Base-by-base conservation (phyloP, 2,329 filamentous ascomycete species). In the Arthrobotrys musiformis region DNA sequence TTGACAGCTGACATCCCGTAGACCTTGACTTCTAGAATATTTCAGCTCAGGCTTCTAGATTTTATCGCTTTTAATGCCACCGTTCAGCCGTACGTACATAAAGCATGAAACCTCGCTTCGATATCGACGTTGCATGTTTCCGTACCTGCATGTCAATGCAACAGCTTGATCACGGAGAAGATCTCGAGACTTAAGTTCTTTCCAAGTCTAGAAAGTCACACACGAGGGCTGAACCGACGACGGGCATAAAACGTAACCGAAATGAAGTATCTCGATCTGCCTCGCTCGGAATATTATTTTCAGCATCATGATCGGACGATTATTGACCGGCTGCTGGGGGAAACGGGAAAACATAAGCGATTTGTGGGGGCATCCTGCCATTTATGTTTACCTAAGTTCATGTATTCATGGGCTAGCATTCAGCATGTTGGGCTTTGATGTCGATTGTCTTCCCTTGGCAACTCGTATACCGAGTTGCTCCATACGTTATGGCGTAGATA, bases 101-200 rank as follows among this genome's bases (percentile, higher is more conserved):
- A 35, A 9, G 54, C 33, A 58, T 26, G 33, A 37, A 28, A 40
- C 33, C 19, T 61, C 61, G 35, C 17, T 33, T 66, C 54, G 44
- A 46, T 28, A 50, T 48, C 63, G 35, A 52, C 68, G 13, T 52
- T 22, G 50, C 42, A 70, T 63, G 42, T 69, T 40, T 37, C 70
- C 70, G 63, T 52, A 68, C 63, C 70, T 75, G 70, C 70, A 75
- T 69, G 15, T 26, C 24, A 44, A 37, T 70, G 28, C 44, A 15
- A 56, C 26, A 8, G 6, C 24, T 24, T 40, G 56, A 48, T 40
- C 40, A 42, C n/a, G n/a, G 40, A 37, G n/a, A n/a, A n/a, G n/a
- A n/a, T n/a, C n/a, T n/a, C n/a, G n/a, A 37, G 54, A 62, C 35
- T 7, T 50, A 22, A 17, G 30, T 56, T 61, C 50, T 50, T 62